Conservation (phyloP, 106 monocot species). For the Acorus calamus region DNA sequence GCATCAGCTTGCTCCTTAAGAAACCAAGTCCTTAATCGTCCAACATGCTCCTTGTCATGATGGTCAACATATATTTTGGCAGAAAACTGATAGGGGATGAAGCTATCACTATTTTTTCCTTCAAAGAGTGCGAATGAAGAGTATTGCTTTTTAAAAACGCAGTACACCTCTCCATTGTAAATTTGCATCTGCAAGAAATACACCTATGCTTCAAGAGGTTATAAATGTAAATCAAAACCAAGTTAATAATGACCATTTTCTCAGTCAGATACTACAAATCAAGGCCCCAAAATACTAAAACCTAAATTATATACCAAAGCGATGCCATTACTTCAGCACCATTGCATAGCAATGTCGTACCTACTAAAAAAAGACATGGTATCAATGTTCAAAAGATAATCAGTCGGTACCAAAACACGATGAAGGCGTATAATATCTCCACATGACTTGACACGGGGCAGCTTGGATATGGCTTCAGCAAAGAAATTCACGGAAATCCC, state of each 20-base stretch:
- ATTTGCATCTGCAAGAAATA: conserved; percentile 30
- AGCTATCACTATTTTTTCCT: conserved; percentile 18
- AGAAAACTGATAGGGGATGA: conserved; percentile 53
- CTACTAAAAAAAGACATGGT: too few species aligned
- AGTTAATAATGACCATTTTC: too few species aligned
- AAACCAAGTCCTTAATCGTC: conserved; percentile 29
- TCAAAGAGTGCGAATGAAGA: conserved; percentile 82
- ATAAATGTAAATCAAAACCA: too few species aligned
- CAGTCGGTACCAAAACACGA: conserved; percentile 31
- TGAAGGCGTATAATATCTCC: conserved; percentile 60
- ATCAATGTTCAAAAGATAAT: neutral
- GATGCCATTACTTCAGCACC: too few species aligned
- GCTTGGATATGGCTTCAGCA: conserved; percentile 18
- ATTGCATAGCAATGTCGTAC: too few species aligned
- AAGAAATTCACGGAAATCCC: conserved; percentile 47
- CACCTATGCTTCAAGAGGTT: too few species aligned
- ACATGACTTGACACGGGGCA: conserved; percentile 35
- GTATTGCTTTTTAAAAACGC: conserved; percentile 31
- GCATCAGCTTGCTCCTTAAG: conserved; percentile 16
- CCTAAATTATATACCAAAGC: too few species aligned
- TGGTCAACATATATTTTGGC: conserved; percentile 17
- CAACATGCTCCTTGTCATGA: conserved; percentile 24
- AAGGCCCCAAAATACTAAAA: too few species aligned
- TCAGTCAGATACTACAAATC: too few species aligned
- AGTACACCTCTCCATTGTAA: conserved; percentile 37